phyloP scores from a whole-genome alignment of 2,329 filamentous ascomycete species.

The Arthrobotrys megalospora region DNA sequence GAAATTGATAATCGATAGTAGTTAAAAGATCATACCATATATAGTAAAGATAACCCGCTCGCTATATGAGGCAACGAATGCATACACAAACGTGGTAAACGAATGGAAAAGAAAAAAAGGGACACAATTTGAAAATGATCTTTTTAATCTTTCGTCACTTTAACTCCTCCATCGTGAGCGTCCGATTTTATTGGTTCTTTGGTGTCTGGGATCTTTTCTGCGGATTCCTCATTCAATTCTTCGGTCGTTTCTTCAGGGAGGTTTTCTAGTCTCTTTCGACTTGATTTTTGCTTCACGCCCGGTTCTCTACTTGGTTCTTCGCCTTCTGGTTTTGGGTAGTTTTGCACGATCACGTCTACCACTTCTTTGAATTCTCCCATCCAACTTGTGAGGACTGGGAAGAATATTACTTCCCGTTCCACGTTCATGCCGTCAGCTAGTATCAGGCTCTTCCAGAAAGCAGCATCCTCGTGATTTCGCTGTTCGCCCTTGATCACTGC shows the following conservation, averaged over 20 bases:
- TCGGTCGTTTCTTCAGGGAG: conserved; percentile 19
- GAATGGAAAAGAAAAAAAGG: neutral
- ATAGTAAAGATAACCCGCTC: conserved; percentile 9
- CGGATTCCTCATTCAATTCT: conserved; percentile 8
- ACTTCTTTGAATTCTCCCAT: conserved; percentile 28
- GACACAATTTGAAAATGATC: neutral
- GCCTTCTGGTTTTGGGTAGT: conserved; percentile 22
- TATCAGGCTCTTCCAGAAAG: conserved; percentile 25
- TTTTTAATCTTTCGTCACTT: conserved; percentile 2
- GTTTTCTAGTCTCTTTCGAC: conserved; percentile 18
- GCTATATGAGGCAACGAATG: conserved; percentile 4
- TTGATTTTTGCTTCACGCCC: neutral
- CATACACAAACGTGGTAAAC: conserved; percentile 20
- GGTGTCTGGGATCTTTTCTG: neutral
- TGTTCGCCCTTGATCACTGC: conserved; percentile 25
- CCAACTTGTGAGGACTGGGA: conserved; percentile 29
- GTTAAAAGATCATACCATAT: conserved; percentile 20
- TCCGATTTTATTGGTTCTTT: neutral
- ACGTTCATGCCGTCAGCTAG: conserved; percentile 22
- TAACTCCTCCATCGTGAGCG: conserved; percentile 12
- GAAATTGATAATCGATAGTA: conserved; percentile 14
- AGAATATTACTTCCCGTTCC: conserved; percentile 26
- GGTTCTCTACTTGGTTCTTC: neutral
- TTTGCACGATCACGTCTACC: conserved; percentile 16
- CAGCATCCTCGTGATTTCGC: conserved; percentile 16